These are phyloP conservation scores for Stylosanthes scabra DNA, from an alignment of 331 rosid genomes.

Conservation along the genomic window DNA sequence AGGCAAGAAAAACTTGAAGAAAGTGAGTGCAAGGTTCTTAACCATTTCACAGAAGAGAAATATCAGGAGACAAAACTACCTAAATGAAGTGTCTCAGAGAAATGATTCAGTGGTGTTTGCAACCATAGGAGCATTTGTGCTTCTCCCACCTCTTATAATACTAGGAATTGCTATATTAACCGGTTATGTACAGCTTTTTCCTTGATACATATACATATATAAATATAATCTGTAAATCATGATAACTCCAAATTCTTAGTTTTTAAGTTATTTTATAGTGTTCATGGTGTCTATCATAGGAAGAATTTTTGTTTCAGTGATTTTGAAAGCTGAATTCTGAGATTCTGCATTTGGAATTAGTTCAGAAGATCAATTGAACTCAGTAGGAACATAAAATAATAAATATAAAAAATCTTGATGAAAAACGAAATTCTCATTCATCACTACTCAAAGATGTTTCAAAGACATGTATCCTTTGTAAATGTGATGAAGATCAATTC, in stretches of 20 bases:
- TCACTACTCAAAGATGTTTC: neutral
- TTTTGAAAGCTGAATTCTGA: neutral
- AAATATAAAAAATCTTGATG: neutral
- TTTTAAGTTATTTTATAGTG: conserved; percentile 1
- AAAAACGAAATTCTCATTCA: conserved; percentile 20
- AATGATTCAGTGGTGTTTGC: conserved; percentile 91
- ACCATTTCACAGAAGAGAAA: conserved; percentile 92
- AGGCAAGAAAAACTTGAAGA: conserved; percentile 84
- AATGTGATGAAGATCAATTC: conserved; percentile 13
- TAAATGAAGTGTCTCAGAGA: conserved; percentile 85
- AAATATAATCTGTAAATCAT: neutral
- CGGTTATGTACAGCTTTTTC: conserved; percentile 97
- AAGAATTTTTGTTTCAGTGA: conserved; percentile 10
- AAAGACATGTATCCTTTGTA: conserved; percentile 13
- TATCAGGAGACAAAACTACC: conserved; percentile 84
- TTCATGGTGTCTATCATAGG: conserved; percentile 14
- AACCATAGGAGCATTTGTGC: conserved; percentile 87
- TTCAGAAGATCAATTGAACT: neutral
- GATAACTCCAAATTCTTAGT: conserved; percentile 16
- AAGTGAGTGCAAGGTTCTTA: conserved; percentile 75
- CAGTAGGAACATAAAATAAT: neutral
- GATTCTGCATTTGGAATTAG: neutral
- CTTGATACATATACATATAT: conserved; percentile 48
- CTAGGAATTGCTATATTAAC: conserved; percentile 85
- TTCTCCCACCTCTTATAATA: conserved; percentile 91